These are phyloP conservation scores for Rubus parviflorus DNA, from an alignment of 306 rosid genomes.

Conservation along the genomic window DNA sequence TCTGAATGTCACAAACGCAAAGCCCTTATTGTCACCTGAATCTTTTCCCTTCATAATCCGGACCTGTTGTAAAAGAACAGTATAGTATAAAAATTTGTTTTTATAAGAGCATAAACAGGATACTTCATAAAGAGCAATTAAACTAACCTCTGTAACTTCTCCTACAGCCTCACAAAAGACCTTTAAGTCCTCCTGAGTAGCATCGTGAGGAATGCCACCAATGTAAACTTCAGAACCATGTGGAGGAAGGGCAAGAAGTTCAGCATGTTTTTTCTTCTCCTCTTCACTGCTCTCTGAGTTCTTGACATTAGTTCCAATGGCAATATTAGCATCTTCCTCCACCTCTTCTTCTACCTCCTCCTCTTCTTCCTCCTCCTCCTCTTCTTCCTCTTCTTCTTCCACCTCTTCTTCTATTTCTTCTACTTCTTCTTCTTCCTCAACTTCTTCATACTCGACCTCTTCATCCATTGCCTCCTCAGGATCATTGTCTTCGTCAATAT, in stretches of 20 bases:
- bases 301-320: constrained; percentile 24
- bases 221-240: constrained; percentile 96
- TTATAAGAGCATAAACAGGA: not conserved
- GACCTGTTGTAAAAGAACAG: constrained; percentile 57
- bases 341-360: constrained; percentile 48
- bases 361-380: constrained; percentile 52
- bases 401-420: constrained; percentile 69
- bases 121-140: constrained; percentile 17
- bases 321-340: constrained; percentile 38
- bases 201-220: constrained; percentile 84
- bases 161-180: constrained; percentile 71
- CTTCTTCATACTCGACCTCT: constrained; percentile 86
- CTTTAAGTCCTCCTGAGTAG: constrained; percentile 66
- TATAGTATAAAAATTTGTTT: constrained; percentile 22
- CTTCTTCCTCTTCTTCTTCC: constrained; percentile 53
- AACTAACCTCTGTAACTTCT: constrained; percentile 74
- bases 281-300: constrained; percentile 40
- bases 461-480: constrained; percentile 79
- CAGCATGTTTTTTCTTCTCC: constrained; percentile 69
- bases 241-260: constrained; percentile 95
- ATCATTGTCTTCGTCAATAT: constrained; percentile 65
- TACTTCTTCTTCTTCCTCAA: constrained; percentile 81
- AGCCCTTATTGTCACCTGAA: constrained; percentile 74
- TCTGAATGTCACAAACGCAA: constrained; percentile 83
- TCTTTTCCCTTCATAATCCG: constrained; percentile 89